phyloP scores from a whole-genome alignment of 208 protist genomes.

The Phytomonas serpens region DNA sequence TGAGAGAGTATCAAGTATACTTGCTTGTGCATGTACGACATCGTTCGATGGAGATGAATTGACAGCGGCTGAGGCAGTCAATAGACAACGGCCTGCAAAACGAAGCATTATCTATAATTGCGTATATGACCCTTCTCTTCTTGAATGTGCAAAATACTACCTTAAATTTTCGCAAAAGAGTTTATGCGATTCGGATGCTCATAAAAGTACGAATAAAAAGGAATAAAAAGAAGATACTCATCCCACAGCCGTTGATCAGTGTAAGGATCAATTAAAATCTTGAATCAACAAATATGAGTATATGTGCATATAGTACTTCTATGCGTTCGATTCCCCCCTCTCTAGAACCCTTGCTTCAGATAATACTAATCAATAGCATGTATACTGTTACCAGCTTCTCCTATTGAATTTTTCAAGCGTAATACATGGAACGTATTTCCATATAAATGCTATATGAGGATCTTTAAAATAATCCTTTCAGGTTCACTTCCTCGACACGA shows the following conservation, averaged over 20 bases:
- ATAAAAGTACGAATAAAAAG: background rate
- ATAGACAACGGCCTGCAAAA: conserved; percentile 27
- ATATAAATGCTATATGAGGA: background rate
- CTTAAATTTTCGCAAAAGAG: background rate
- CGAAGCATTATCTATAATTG: conserved; percentile 41
- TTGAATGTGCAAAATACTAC: background rate
- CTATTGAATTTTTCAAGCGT: background rate
- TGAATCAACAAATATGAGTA: conserved; percentile 6
- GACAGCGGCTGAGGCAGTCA: conserved; percentile 32
- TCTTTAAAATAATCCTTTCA: conserved; percentile 6
- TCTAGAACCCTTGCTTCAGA: background rate
- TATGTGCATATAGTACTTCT: conserved; percentile 2
- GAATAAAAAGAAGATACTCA: background rate
- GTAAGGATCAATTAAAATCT: background rate
- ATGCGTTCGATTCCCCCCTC: background rate
- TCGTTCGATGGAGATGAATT: conserved; percentile 40
- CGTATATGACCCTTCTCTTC: background rate
- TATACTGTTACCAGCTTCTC: conserved; percentile 9
- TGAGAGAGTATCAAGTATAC: conserved; percentile 71
- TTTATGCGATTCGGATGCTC: background rate
- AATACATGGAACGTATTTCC: conserved; percentile 2
- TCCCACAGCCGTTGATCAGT: background rate
- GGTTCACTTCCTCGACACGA: conserved; percentile 1
- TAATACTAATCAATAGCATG: conserved; percentile 8
- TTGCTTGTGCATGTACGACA: conserved; percentile 43